These are phyloP conservation scores for Gypsophila paniculata DNA, from an alignment of 179 eudicot genomes.

Conservation along the genomic window DNA sequence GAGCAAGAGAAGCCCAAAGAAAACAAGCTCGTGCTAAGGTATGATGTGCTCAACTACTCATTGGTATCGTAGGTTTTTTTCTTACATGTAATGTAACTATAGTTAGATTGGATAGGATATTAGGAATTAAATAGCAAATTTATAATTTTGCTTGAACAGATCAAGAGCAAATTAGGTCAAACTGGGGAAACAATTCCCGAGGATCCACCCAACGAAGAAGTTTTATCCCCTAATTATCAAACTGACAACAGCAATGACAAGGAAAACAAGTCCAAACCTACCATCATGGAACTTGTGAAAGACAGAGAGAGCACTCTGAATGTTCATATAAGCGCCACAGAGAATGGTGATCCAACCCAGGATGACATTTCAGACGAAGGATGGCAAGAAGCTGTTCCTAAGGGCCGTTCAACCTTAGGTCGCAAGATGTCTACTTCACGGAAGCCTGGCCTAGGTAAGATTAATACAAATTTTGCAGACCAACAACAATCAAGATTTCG, in stretches of 20 bases:
- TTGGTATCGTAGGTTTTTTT: not conserved
- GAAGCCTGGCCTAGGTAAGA: slow-evolving; percentile 67
- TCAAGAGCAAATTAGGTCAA: slow-evolving; percentile 63
- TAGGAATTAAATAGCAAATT: slow-evolving; percentile 1
- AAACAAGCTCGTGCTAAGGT: slow-evolving; percentile 96
- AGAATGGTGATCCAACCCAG: slow-evolving; percentile 33
- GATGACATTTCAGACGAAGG: slow-evolving; percentile 81
- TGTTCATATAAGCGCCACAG: slow-evolving; percentile 29
- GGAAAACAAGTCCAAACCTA: slow-evolving; percentile 58
- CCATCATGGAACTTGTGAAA: slow-evolving; percentile 32
- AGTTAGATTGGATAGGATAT: not conserved
- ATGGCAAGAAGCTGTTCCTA: slow-evolving; percentile 94
- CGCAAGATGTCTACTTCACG: slow-evolving; percentile 64
- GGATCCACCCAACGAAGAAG: slow-evolving; percentile 52
- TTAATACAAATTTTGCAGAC: slow-evolving; percentile 62
- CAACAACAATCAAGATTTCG: slow-evolving; percentile 46
- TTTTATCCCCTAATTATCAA: slow-evolving; percentile 31
- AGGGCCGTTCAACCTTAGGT: slow-evolving; percentile 57
- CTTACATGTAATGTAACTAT: not conserved
- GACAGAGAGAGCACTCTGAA: slow-evolving; percentile 32
- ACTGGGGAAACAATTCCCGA: slow-evolving; percentile 39
- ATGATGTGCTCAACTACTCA: slow-evolving; percentile 38
- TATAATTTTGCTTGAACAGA: slow-evolving; percentile 32
- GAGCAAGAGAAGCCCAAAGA: slow-evolving; percentile 86
- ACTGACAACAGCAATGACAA: slow-evolving; percentile 52